These are phyloP conservation scores for Apiospora kogelbergensis DNA, from an alignment of 2,329 filamentous ascomycete genomes.

Conservation along the genomic window DNA sequence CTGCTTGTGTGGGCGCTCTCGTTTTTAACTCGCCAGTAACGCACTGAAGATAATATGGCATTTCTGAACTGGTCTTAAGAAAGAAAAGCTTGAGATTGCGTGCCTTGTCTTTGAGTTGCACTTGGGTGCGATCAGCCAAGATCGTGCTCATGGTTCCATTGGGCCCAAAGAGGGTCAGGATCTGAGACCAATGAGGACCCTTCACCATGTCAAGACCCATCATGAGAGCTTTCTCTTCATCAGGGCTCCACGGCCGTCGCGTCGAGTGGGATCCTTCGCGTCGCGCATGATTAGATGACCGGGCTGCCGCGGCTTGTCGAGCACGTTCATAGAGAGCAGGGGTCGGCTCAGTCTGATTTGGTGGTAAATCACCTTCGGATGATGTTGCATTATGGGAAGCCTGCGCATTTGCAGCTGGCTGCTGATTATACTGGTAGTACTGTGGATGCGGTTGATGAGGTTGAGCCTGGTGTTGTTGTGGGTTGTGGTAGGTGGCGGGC, in stretches of 20 bases:
- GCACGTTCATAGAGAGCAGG: conserved; percentile 58
- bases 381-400: conserved; percentile 19
- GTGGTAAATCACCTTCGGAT: conserved; percentile 43
- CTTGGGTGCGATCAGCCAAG: conserved; percentile 84
- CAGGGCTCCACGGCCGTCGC: conserved; percentile 80
- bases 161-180: conserved; percentile 78
- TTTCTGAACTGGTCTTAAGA: conserved; percentile 86
- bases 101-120: conserved; percentile 90
- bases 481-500: conserved; percentile 18
- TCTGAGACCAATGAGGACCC: conserved; percentile 91
- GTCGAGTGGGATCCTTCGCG: conserved; percentile 60
- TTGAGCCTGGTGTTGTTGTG: conserved; percentile 20
- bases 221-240: conserved; percentile 90
- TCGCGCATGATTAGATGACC: conserved; percentile 54
- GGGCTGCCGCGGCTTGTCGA: conserved; percentile 57
- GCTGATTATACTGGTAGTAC: conserved; percentile 28
- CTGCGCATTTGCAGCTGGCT: conserved; percentile 18
- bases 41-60: conserved; percentile 82
- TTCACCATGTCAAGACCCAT: conserved; percentile 84
- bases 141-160: conserved; percentile 80
- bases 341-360: conserved; percentile 56
- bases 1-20: conserved; percentile 72
- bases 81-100: conserved; percentile 90
- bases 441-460: conserved; percentile 13
- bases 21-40: conserved; percentile 91